Evolutionary conservation across 768 basidiomycete species (phyloP).

Genomic region (Chiua virens): DNA sequence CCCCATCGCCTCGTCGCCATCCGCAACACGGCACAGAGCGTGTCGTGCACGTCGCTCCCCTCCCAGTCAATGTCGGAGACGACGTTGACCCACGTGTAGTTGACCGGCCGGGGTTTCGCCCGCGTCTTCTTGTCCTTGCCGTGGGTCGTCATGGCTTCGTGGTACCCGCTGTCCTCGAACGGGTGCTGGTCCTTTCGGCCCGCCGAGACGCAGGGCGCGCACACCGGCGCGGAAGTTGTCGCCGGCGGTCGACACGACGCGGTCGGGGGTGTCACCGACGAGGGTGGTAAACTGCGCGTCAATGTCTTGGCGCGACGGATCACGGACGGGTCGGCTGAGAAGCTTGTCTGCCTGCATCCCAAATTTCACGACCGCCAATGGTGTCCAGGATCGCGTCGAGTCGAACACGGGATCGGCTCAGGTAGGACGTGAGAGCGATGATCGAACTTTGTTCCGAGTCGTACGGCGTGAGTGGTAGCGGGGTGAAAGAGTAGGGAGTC

Average conservation of each 20-base stretch:
- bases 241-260: slow-evolving; percentile 64
- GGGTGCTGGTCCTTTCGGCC: slow-evolving; percentile 29
- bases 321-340: slow-evolving; percentile 38
- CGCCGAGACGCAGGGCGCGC: slow-evolving; percentile 48
- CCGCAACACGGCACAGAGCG: slow-evolving; percentile 40
- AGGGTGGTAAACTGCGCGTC: slow-evolving; percentile 74
- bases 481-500: slow-evolving; percentile 30
- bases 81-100: slow-evolving; percentile 81
- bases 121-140: slow-evolving; percentile 34
- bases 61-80: slow-evolving; percentile 84
- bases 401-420: slow-evolving; percentile 28
- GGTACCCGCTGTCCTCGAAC: slow-evolving; percentile 26
- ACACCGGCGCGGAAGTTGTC: slow-evolving; percentile 76
- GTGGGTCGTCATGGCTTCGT: slow-evolving; percentile 17
- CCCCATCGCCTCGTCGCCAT: slow-evolving; percentile 36
- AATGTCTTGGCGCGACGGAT: slow-evolving; percentile 29
- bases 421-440: slow-evolving; percentile 25
- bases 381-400: slow-evolving; percentile 87
- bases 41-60: slow-evolving; percentile 67
- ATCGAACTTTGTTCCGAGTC: slow-evolving; percentile 26
- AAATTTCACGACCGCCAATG: slow-evolving; percentile 75
- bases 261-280: slow-evolving; percentile 66
- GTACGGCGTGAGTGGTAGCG: slow-evolving; percentile 31
- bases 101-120: slow-evolving; percentile 45
- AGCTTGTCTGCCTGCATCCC: slow-evolving; percentile 72